Base-by-base conservation (phyloP, 495 filamentous ascomycete species). In the Tuber microsphaerosporum region DNA sequence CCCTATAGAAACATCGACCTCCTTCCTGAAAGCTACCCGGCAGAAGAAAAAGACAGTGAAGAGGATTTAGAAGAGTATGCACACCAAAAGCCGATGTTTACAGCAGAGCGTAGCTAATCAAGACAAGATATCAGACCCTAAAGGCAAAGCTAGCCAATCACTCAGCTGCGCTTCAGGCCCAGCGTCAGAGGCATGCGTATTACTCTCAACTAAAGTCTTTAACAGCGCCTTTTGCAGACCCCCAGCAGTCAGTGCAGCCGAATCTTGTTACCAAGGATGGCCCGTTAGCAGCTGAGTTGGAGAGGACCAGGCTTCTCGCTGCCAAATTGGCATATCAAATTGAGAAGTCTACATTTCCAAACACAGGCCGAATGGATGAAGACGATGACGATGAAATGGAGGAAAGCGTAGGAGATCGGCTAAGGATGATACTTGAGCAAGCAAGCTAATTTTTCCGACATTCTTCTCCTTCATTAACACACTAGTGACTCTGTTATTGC, bases 261-360 rank as follows among this genome's bases (percentile, higher is more conserved):
- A 96, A 94, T 83, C 84, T 97, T 26, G 87, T 93, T 16, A 91
- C 89, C 20, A 88, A 88, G 68, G 90, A 93, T 83, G 91, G 90
- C n/a, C 89, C 91, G 78, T 82, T 97, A 37, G 88, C 89, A 76
- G 85, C 86, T 61, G 93, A 96, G 83, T 81, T 97, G 77, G 89
- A 91, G 80, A 89, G 87, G 78, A 94, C 93, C 90, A 88, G 90
- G 51, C 88, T 93, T 82, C 84, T 97, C 75, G 89, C 92, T 68
- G 89, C 90, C 31, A 87, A 92, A 69, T 90, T 94, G 41, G 88
- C 89, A 4, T 91, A 77, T 71, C 79, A 81, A 73, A 79, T 74
- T 65, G 73, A 70, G 77, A 83, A 74, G 75, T 78, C 76, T 34
- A 77, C 71, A 45, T 43, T 77, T 56, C 45, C 37, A 65, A 79